Conservation (phyloP, 352 stramenopile genomes). For the Globisporangium parvum region DNA sequence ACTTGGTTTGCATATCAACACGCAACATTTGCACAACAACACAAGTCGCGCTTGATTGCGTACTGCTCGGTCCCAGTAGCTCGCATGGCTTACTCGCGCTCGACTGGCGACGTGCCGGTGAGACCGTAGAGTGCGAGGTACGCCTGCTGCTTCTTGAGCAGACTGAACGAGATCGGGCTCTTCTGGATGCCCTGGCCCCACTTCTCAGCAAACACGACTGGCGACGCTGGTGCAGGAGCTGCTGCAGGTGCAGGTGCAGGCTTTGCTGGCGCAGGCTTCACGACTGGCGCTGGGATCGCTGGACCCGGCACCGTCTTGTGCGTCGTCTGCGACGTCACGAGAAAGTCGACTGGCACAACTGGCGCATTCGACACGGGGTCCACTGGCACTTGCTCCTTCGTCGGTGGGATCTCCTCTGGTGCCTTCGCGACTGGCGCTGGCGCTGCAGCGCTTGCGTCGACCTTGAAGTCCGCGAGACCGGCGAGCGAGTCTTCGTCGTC, state of each 20-base stretch:
- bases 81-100: slow-evolving; percentile 31
- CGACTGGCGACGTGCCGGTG: slow-evolving; percentile 70
- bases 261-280: slow-evolving; percentile 19
- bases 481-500: slow-evolving; percentile 82
- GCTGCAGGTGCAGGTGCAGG: slow-evolving; percentile 8
- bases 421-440: slow-evolving; percentile 33
- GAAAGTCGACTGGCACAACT: slow-evolving; percentile 50
- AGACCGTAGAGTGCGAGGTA: slow-evolving; percentile 80
- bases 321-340: slow-evolving; percentile 17
- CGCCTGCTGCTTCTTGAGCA: slow-evolving; percentile 80
- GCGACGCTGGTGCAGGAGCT: slow-evolving; percentile 15
- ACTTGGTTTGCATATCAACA: no score
- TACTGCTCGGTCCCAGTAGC: not conserved
- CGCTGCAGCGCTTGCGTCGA: slow-evolving; percentile 38
- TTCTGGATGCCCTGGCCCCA: slow-evolving; percentile 79
- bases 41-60: not conserved
- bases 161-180: slow-evolving; percentile 71
- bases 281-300: slow-evolving; percentile 25
- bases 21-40: no score
- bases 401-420: slow-evolving; percentile 51
- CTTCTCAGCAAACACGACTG: slow-evolving; percentile 52
- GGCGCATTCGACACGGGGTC: slow-evolving; percentile 39
- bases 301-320: slow-evolving; percentile 28
- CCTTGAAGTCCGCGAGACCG: slow-evolving; percentile 70
- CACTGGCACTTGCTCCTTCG: slow-evolving; percentile 62